Evolutionary conservation across 148 eudicot genomes (phyloP).

Genomic region (Fagopyrum esculentum): DNA sequence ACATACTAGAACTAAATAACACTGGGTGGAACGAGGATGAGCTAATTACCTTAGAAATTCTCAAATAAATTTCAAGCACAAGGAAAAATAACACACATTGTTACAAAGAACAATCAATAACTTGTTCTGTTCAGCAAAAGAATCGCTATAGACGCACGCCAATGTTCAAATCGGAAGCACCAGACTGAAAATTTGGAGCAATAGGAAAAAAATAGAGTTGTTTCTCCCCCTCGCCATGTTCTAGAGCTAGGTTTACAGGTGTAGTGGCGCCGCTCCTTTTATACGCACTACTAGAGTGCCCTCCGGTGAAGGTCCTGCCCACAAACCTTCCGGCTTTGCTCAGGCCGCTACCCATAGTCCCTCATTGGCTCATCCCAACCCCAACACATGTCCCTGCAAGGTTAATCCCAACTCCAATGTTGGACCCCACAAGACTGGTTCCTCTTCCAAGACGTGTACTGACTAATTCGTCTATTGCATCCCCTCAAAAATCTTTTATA

Average conservation of each 20-base stretch:
- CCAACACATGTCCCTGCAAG: constrained; percentile 57
- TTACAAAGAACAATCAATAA: background rate
- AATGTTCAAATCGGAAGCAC: background rate
- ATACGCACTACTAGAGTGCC: constrained; percentile 18
- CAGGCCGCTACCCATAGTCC: constrained; percentile 72
- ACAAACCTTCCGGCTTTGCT: constrained; percentile 85
- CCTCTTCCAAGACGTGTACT: constrained; percentile 69
- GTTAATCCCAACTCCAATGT: constrained; percentile 51
- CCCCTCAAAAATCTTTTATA: too few relatives aligned
- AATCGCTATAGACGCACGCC: background rate
- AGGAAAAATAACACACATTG: background rate
- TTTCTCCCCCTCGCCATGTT: constrained; percentile 34
- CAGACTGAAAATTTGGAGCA: background rate
- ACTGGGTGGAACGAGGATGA: too few relatives aligned
- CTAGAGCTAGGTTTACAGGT: constrained; percentile 42
- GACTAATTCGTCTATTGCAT: constrained; percentile 39
- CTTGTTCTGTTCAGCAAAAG: background rate
- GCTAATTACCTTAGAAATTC: too few relatives aligned
- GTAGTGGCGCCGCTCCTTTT: constrained; percentile 57
- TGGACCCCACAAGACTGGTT: constrained; percentile 58
- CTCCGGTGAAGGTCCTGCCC: constrained; percentile 79
- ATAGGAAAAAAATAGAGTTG: background rate
- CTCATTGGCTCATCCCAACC: constrained; percentile 50
- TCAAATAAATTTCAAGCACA: too few relatives aligned
- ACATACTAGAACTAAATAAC: too few relatives aligned